Evolutionary conservation across 2,329 filamentous ascomycete species (phyloP).

Genomic region (Xenoacremonium recifei): DNA sequence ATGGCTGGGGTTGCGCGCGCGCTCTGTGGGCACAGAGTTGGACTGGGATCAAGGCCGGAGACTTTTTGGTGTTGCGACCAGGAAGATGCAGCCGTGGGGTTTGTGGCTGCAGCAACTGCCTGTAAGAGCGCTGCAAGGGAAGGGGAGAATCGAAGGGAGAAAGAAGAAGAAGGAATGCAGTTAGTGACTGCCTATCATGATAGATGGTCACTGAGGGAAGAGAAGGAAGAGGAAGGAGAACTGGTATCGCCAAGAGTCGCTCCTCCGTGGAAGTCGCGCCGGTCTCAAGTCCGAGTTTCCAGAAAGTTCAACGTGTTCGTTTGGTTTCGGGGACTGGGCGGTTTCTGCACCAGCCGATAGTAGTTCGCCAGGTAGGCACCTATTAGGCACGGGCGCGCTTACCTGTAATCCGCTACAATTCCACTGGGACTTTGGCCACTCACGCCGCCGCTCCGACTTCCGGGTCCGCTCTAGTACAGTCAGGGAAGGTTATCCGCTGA

Average conservation of each 20-base stretch:
- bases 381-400: too few species aligned
- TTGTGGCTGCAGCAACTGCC: not conserved
- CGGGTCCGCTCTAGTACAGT: too few species aligned
- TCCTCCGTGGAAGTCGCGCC: constrained; percentile 3
- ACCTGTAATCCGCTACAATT: too few species aligned
- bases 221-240: too few species aligned
- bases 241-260: too few species aligned
- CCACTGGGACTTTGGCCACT: too few species aligned
- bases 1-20: constrained; percentile 38
- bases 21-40: too few species aligned
- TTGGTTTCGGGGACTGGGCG: constrained; percentile 18
- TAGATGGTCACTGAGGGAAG: not conserved
- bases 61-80: not conserved
- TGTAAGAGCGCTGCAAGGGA: not conserved
- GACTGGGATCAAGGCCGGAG: not conserved
- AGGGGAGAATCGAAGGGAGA: not conserved
- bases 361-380: too few species aligned
- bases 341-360: too few species aligned
- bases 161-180: not conserved
- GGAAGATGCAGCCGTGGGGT: not conserved
- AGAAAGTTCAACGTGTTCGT: constrained; percentile 32
- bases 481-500: too few species aligned
- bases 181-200: not conserved
- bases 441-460: too few species aligned
- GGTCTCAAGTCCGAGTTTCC: constrained; percentile 4